Conservation (phyloP, 1,139 yeast species). For the Yamadazyma blattariae region DNA sequence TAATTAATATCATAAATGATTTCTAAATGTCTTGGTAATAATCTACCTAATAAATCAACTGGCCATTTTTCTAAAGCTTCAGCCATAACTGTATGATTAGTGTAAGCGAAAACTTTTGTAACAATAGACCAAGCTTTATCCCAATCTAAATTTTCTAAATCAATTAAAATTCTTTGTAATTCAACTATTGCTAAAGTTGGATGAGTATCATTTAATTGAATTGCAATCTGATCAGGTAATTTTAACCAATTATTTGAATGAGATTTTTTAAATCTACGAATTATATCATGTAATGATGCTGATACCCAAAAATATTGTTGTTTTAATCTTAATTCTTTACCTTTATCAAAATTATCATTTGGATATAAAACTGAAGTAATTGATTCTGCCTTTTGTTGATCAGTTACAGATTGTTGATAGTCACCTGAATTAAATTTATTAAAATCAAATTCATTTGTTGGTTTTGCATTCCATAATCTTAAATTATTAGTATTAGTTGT, state of each 20-base stretch:
- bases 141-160: slow-evolving; percentile 79
- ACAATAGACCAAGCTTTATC: slow-evolving; percentile 85
- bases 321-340: slow-evolving; percentile 88
- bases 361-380: slow-evolving; percentile 91
- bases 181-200: slow-evolving; percentile 93
- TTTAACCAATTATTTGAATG: slow-evolving; percentile 71
- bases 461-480: slow-evolving; percentile 88
- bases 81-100: slow-evolving; percentile 92
- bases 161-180: slow-evolving; percentile 81
- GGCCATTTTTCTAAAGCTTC: slow-evolving; percentile 98
- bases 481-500: slow-evolving; percentile 84
- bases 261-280: slow-evolving; percentile 83
- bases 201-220: slow-evolving; percentile 93
- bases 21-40: slow-evolving; percentile 90
- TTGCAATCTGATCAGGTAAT: slow-evolving; percentile 83
- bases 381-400: slow-evolving; percentile 87
- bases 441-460: slow-evolving; percentile 90
- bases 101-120: slow-evolving; percentile 79
- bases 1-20: slow-evolving; percentile 85
- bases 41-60: slow-evolving; percentile 67
- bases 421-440: slow-evolving; percentile 91
- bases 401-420: slow-evolving; percentile 77
- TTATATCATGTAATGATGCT: slow-evolving; percentile 87
- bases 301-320: slow-evolving; percentile 98
- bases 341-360: slow-evolving; percentile 86